These are phyloP conservation scores for Nicotiana obtusifolia DNA, from an alignment of 257 asterid genomes.

Conservation along the genomic window DNA sequence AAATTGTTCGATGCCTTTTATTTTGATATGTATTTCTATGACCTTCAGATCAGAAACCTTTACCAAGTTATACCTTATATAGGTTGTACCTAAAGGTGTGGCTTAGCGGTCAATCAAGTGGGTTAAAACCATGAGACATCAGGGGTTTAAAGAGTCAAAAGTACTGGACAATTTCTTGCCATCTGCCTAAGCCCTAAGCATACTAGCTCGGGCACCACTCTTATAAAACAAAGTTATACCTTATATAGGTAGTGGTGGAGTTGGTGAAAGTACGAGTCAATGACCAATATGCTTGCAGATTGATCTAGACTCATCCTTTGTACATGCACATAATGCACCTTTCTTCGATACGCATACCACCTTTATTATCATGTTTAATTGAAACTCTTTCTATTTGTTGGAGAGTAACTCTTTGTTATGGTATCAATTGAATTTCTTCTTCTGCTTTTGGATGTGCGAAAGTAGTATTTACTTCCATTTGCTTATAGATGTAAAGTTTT, in stretches of 20 bases:
- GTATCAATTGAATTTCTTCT: background rate
- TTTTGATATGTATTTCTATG: no score
- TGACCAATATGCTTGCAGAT: background rate
- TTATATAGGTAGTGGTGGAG: background rate
- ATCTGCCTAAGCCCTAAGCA: background rate
- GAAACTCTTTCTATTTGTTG: background rate
- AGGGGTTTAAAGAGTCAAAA: no score
- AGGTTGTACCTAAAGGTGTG: background rate
- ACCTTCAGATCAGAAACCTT: no score
- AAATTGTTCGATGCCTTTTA: no score
- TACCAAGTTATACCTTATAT: background rate
- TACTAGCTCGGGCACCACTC: background rate
- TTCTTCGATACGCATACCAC: constrained; percentile 1
- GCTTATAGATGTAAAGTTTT: background rate
- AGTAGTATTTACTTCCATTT: background rate
- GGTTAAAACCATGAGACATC: background rate
- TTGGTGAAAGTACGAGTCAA: background rate
- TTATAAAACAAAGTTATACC: background rate
- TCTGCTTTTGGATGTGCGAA: background rate
- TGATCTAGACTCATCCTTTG: background rate
- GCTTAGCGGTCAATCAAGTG: background rate
- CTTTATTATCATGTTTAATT: background rate
- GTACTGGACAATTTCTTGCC: background rate
- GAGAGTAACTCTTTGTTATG: background rate
- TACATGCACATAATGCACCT: constrained; percentile 1